A percentile compares a stretch with the other conserved stretches of the same genome.
These are phyloP conservation scores for Triangularia setosa DNA, from an alignment of 2,329 filamentous ascomycete species.

Conservation along the genomic window DNA sequence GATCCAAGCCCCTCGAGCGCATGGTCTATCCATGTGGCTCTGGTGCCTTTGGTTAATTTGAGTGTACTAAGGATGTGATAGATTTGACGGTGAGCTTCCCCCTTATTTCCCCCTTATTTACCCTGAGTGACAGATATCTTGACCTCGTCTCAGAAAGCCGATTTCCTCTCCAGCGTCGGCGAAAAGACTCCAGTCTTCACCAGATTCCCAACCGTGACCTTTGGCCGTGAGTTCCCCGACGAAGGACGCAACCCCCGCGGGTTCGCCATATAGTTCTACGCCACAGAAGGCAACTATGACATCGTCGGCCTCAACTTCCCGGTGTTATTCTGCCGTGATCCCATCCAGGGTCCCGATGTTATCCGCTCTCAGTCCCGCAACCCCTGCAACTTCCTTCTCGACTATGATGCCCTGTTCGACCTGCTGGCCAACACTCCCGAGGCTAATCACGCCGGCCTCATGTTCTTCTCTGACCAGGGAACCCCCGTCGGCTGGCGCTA, in stretches of 20 bases:
- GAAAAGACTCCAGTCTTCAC: constrained; percentile 60
- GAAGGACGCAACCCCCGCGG: constrained; percentile 77
- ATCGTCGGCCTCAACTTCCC: constrained; percentile 70
- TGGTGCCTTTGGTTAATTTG: constrained; percentile 50
- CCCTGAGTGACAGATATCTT: not conserved
- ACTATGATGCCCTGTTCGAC: constrained; percentile 17
- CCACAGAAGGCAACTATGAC: constrained; percentile 72
- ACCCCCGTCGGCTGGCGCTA: constrained; percentile 72
- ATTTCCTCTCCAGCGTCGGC: constrained; percentile 18
- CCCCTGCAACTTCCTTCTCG: constrained; percentile 61
- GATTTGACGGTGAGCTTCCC: constrained; percentile 47
- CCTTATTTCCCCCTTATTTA: not conserved
- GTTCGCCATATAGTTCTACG: constrained; percentile 75
- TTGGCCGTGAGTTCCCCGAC: constrained; percentile 72
- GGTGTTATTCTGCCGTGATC: constrained; percentile 71
- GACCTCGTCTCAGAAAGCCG: constrained; percentile 37
- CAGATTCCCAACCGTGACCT: constrained; percentile 73
- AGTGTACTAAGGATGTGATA: constrained; percentile 56
- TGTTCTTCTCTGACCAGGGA: constrained; percentile 68
- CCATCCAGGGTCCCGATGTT: constrained; percentile 67
- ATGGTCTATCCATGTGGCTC: constrained; percentile 29
- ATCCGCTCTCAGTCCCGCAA: constrained; percentile 62
- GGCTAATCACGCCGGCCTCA: constrained; percentile 70
- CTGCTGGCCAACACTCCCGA: constrained; percentile 54
- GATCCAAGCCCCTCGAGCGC: constrained; percentile 49